A percentile compares a stretch with the other conserved stretches of the same genome.
These are phyloP conservation scores for Dictyostelium purpureum DNA, from an alignment of 78 protist species.

Conservation along the genomic window DNA sequence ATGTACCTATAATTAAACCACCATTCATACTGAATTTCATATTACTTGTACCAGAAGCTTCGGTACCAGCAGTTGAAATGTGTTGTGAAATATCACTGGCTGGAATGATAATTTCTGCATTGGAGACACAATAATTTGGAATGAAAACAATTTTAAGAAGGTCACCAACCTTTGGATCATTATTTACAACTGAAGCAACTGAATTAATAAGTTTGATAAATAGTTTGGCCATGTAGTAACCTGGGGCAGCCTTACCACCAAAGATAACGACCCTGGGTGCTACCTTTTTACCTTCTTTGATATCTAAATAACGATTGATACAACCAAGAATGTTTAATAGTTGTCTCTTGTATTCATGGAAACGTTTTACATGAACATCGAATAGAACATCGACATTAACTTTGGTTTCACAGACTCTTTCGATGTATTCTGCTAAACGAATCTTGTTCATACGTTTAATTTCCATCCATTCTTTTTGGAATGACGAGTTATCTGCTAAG, in stretches of 20 bases:
- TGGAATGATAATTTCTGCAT: slow-evolving; percentile 96
- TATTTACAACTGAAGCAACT: slow-evolving; percentile 93
- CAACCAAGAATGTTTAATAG: slow-evolving; percentile 88
- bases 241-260: slow-evolving; percentile 98
- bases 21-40: slow-evolving; percentile 97
- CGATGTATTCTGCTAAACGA: slow-evolving; percentile 86
- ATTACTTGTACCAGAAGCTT: slow-evolving; percentile 97
- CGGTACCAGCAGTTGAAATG: slow-evolving; percentile 96
- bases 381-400: slow-evolving; percentile 88
- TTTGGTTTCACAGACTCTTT: slow-evolving; percentile 64
- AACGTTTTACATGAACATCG: slow-evolving; percentile 95
- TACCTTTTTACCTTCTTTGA: slow-evolving; percentile 4
- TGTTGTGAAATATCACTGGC: slow-evolving; percentile 96
- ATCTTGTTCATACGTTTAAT: slow-evolving; percentile 85
- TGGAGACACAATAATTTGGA: slow-evolving; percentile 94
- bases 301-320: slow-evolving; percentile 62
- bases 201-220: slow-evolving; percentile 93
- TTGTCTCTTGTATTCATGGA: slow-evolving; percentile 99
- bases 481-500: slow-evolving; percentile 78
- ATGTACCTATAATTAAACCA: slow-evolving; percentile 93
- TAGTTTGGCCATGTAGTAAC: slow-evolving; percentile 93
- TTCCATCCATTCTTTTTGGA: slow-evolving; percentile 82
- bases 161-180: slow-evolving; percentile 85
- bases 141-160: slow-evolving; percentile 93
- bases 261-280: slow-evolving; percentile 87